Conservation (phyloP, 2,329 filamentous ascomycete genomes). For the Beauveria asiatica region DNA sequence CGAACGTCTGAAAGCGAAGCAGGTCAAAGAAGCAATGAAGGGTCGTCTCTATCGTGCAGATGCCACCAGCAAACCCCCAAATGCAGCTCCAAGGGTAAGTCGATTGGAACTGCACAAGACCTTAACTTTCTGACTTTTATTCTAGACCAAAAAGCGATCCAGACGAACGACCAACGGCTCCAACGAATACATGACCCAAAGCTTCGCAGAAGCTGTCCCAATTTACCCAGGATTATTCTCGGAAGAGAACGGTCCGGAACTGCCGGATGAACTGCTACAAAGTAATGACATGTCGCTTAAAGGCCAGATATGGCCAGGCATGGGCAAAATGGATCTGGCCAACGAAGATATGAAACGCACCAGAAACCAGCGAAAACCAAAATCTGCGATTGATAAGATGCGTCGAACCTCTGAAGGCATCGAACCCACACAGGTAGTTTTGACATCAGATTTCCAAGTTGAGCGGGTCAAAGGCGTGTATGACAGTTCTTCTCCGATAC, state of each 20-base stretch:
- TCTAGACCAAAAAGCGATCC: conserved; percentile 23
- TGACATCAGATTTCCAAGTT: conserved; percentile 42
- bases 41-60: conserved; percentile 34
- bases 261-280: conserved; percentile 20
- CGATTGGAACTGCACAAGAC: conserved; percentile 5
- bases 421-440: conserved; percentile 56
- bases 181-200: conserved; percentile 21
- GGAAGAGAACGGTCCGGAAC: conserved; percentile 21
- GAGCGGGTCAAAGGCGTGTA: conserved; percentile 50
- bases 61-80: conserved; percentile 15
- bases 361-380: conserved; percentile 70
- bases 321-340: conserved; percentile 75
- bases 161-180: conserved; percentile 18
- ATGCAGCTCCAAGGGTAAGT: conserved; percentile 11
- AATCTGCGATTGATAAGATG: conserved; percentile 60
- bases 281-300: conserved; percentile 44
- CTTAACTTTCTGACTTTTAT: neutral
- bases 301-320: conserved; percentile 66
- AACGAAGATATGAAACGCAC: conserved; percentile 64
- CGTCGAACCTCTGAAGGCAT: conserved; percentile 55
- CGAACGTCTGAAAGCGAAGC: conserved; percentile 69
- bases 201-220: conserved; percentile 18
- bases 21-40: conserved; percentile 53
- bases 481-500: conserved; percentile 43
- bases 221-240: conserved; percentile 22